phyloP scores from a whole-genome alignment of 441 rosid genomes.

The Arabidopsis lyrata region DNA sequence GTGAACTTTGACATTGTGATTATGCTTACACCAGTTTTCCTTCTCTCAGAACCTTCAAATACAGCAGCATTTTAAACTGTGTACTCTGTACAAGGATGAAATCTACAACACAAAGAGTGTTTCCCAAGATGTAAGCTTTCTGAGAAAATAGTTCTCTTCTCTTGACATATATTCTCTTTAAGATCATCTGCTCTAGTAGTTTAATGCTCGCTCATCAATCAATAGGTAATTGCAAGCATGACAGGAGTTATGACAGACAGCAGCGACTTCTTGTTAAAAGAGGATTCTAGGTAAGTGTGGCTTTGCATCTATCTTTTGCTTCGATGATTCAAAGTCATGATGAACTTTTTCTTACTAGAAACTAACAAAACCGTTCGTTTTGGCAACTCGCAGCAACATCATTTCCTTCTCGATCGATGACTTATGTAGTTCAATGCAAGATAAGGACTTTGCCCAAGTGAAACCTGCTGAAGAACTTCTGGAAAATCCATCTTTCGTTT shows the following conservation, averaged over 20 bases:
- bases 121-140: conserved; percentile 75
- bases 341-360: conserved; percentile 11
- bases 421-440: conserved; percentile 80
- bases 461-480: conserved; percentile 86
- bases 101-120: conserved; percentile 98
- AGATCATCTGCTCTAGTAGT: conserved; percentile 20
- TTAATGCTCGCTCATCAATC: conserved; percentile 10
- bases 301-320: conserved; percentile 9
- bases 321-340: conserved; percentile 9
- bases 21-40: neutral
- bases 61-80: conserved; percentile 95
- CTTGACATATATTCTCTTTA: neutral
- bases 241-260: conserved; percentile 93
- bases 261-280: conserved; percentile 93
- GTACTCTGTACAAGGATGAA: conserved; percentile 98
- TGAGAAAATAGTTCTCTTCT: neutral
- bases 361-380: conserved; percentile 19
- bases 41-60: conserved; percentile 80
- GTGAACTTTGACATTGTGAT: conserved; percentile 19
- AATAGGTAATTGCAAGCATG: conserved; percentile 97
- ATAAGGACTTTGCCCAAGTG: conserved; percentile 86
- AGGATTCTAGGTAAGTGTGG: conserved; percentile 76
- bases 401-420: conserved; percentile 94
- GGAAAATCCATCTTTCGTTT: conserved; percentile 84
- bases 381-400: conserved; percentile 47